A percentile compares a stretch with the other conserved stretches of the same genome.
Conservation (phyloP, 2,329 filamentous ascomycete genomes). For the Penicillium sp. region DNA sequence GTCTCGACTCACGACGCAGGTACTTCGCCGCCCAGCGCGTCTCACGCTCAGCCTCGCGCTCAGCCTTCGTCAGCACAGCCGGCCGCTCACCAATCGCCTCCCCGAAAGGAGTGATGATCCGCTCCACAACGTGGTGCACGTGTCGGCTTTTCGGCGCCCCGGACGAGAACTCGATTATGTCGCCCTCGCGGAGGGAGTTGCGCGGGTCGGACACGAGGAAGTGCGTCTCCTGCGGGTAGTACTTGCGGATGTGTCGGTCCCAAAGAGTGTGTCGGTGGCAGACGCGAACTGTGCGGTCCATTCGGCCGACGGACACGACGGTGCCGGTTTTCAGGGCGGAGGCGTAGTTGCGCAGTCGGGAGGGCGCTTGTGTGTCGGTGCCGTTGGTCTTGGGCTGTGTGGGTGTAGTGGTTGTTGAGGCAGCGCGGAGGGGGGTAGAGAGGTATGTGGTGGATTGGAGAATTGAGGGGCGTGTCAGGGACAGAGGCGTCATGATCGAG, state of each 20-base stretch:
- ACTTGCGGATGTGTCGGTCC: slow-evolving; percentile 41
- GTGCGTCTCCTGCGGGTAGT: slow-evolving; percentile 36
- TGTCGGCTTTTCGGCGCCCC: slow-evolving; percentile 39
- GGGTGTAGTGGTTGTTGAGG: slow-evolving; percentile 14
- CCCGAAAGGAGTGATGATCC: slow-evolving; percentile 45
- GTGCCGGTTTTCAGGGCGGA: slow-evolving; percentile 40
- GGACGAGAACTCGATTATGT: slow-evolving; percentile 46
- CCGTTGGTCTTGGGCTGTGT: slow-evolving; percentile 10
- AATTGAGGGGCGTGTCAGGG: slow-evolving; percentile 26
- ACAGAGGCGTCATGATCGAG: slow-evolving; percentile 26
- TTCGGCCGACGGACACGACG: slow-evolving; percentile 42
- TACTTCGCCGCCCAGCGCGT: slow-evolving; percentile 35
- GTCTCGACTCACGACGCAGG: slow-evolving; percentile 30
- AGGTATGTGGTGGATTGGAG: slow-evolving; percentile 18
- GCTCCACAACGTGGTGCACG: slow-evolving; percentile 44
- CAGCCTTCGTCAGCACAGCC: slow-evolving; percentile 35
- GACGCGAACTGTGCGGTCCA: slow-evolving; percentile 44
- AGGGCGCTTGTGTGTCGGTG: slow-evolving; percentile 21
- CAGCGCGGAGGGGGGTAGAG: slow-evolving; percentile 20
- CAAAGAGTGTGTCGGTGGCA: slow-evolving; percentile 34
- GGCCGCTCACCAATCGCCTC: slow-evolving; percentile 37
- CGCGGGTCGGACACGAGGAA: slow-evolving; percentile 41
- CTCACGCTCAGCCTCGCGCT: slow-evolving; percentile 35
- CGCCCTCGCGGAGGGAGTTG: slow-evolving; percentile 45
- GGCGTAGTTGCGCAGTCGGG: slow-evolving; percentile 38